Base-by-base conservation (phyloP, 495 filamentous ascomycete genomes). In the Annulohypoxylon stygium region DNA sequence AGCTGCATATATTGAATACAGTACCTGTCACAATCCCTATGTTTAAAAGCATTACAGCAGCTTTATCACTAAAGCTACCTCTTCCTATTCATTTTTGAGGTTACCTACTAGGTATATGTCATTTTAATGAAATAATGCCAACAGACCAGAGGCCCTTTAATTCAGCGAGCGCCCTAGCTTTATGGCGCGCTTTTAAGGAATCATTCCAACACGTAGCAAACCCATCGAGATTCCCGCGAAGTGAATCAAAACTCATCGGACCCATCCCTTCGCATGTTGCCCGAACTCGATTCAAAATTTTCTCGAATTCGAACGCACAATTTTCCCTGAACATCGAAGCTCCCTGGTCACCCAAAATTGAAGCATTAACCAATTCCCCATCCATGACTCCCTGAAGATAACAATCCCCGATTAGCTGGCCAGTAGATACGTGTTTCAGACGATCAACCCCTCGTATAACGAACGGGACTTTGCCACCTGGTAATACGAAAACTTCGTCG, bases 341-440 rank as follows among this genome's bases (percentile, higher is more conserved):
- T 16, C 4, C 18, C 16, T 30, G 16, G 7, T 51, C 48, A 0
- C 7, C 4, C 25, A 6, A 7, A 34, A 34, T 11, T 4, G 10
- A 14, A 7, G 4, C 9, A 30, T 55, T 25, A 33, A 55, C 6
- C 7, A 14, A 23, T 23, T 55, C 8, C 7, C 51, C 51, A 34
- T 55, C 51, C 51, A 55, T 55, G 9, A 16, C 25, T 2, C 51
- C 25, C 10, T 55, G 51, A 33, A 55, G 51, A 55, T n/a, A 55
- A 12, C 51, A 55, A 55, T 55, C 51, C 25, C 51, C 51, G 6
- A 55, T 55, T 25, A 55, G 9, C 25, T n/a, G 23, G 6, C 51
- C 51, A 12, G 51, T 55, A 30, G 48, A 51, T 23, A 12, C 4
- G 33, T 8, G 10, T n/a, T 55, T 25, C 9, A 12, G n/a, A 34